phyloP scores from a whole-genome alignment of 2,329 filamentous ascomycete genomes.

The Gnomoniopsis sp. region DNA sequence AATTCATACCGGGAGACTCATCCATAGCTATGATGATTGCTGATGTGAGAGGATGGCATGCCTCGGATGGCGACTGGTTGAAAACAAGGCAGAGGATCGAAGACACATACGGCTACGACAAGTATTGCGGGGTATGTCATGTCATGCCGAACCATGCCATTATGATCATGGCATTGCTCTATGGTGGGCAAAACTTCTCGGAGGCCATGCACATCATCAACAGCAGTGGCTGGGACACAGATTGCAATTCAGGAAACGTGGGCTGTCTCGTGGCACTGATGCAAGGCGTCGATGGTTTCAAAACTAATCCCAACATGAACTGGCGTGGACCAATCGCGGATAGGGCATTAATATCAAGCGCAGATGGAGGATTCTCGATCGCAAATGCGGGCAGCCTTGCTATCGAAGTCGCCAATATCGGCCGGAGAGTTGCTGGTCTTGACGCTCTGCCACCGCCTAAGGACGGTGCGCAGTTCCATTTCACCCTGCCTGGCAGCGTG shows the following conservation, averaged over 20 bases:
- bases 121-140: slow-evolving; percentile 29
- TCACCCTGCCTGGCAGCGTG: slow-evolving; percentile 32
- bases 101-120: slow-evolving; percentile 30
- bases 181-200: slow-evolving; percentile 27
- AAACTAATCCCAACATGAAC: slow-evolving; percentile 25
- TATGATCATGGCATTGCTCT: slow-evolving; percentile 31
- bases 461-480: slow-evolving; percentile 34
- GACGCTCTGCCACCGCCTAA: slow-evolving; percentile 24
- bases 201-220: slow-evolving; percentile 34
- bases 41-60: slow-evolving; percentile 29
- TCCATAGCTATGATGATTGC: slow-evolving; percentile 25
- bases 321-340: slow-evolving; percentile 34
- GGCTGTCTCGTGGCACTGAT: slow-evolving; percentile 34
- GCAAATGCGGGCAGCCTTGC: slow-evolving; percentile 33
- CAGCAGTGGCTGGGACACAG: slow-evolving; percentile 35
- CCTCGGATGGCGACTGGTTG: slow-evolving; percentile 28
- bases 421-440: slow-evolving; percentile 23
- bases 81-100: slow-evolving; percentile 32
- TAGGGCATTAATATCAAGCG: slow-evolving; percentile 32
- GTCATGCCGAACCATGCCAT: slow-evolving; percentile 32
- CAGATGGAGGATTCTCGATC: slow-evolving; percentile 33
- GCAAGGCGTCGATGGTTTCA: slow-evolving; percentile 28
- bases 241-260: slow-evolving; percentile 36
- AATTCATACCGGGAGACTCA: slow-evolving; percentile 26
- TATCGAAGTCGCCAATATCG: slow-evolving; percentile 27